Evolutionary conservation across 1,284 basidiomycete genomes (phyloP).

Genomic region (Ustilago crameri): DNA sequence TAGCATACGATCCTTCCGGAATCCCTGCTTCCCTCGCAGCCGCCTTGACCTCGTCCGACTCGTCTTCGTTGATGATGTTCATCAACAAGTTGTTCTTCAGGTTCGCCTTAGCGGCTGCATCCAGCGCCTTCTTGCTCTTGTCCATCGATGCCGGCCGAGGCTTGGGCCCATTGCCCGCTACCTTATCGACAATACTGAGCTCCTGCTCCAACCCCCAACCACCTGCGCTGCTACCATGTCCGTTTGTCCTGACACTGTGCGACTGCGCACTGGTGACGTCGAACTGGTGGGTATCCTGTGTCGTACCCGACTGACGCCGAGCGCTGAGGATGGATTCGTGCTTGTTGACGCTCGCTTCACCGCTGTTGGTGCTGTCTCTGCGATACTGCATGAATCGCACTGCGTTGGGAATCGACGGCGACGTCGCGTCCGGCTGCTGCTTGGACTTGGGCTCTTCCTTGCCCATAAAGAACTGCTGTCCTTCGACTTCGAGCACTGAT

Average conservation of each 20-base stretch:
- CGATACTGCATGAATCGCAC: slow-evolving; percentile 39
- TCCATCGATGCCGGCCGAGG: slow-evolving; percentile 25
- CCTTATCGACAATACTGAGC: slow-evolving; percentile 36
- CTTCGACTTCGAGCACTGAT: slow-evolving; percentile 43
- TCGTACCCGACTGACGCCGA: slow-evolving; percentile 10
- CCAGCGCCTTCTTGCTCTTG: slow-evolving; percentile 22
- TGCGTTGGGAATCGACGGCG: slow-evolving; percentile 39
- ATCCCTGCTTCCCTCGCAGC: slow-evolving; percentile 45
- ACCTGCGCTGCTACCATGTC: not conserved
- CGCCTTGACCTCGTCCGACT: slow-evolving; percentile 43
- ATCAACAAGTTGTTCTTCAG: slow-evolving; percentile 17
- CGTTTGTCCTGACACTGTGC: not conserved
- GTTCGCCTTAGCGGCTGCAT: slow-evolving; percentile 11
- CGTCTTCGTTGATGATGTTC: slow-evolving; percentile 33
- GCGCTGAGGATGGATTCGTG: slow-evolving; percentile 14
- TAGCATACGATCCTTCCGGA: slow-evolving; percentile 57
- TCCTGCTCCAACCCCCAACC: slow-evolving; percentile 48
- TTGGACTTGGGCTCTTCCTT: slow-evolving; percentile 20
- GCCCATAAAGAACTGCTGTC: slow-evolving; percentile 39
- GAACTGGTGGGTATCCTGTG: slow-evolving; percentile 7
- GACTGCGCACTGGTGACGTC: slow-evolving; percentile 7
- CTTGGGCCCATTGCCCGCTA: slow-evolving; percentile 7
- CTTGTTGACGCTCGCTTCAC: slow-evolving; percentile 5
- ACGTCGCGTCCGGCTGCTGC: slow-evolving; percentile 5
- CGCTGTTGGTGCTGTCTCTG: slow-evolving; percentile 4